Base-by-base conservation (phyloP, 169 alveolate species). In the Plasmodium blacklocki region DNA sequence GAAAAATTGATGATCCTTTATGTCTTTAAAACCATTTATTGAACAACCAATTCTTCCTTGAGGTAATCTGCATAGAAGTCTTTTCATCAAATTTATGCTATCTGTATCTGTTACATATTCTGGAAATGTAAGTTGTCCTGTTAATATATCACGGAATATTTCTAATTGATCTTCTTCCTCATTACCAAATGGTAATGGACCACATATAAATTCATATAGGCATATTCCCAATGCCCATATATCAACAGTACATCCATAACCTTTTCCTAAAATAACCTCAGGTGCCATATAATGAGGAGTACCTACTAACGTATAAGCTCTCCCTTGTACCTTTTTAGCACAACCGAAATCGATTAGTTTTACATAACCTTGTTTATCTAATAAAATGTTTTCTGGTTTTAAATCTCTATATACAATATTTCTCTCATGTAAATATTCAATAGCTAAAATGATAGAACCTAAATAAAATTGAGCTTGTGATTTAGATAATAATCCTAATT, bases 211-310 rank as follows among this genome's bases (percentile, higher is more conserved):
- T 88, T 98, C 99, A 92, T 97, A 99, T n/a, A 99, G 95, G 75
- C 99, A 97, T 11, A 98, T 96, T n/a, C 99, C 99, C 62, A 98
- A 92, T 12, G 99, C 96, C 99, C 99, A 99, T 7, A 97, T 95
- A 89, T 99, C 99, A 47, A 97, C 99, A 19, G 98, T 95, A 73
- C 97, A 96, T n/a, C 98, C 96, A 91, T 98, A 98, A 0, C 99
- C 99, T 88, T 97, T 96, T 54, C 99, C 99, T 23, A 96, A 88
- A 21, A 97, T 95, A 58, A 97, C 96, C 60, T 97, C 98, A 8
- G 99, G 99, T 5, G 99, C 99, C 99, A 98, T 98, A 66, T 97
- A 98, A 87, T 97, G 99, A 52, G 99, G 99, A 1, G 99, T 97
- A 0, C 99, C 99, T n/a, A 97, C 97, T 29, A 97, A 95, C 19